These are phyloP conservation scores for Monosporascus sp. DNA, from an alignment of 2,329 filamentous ascomycete species.

Conservation along the genomic window DNA sequence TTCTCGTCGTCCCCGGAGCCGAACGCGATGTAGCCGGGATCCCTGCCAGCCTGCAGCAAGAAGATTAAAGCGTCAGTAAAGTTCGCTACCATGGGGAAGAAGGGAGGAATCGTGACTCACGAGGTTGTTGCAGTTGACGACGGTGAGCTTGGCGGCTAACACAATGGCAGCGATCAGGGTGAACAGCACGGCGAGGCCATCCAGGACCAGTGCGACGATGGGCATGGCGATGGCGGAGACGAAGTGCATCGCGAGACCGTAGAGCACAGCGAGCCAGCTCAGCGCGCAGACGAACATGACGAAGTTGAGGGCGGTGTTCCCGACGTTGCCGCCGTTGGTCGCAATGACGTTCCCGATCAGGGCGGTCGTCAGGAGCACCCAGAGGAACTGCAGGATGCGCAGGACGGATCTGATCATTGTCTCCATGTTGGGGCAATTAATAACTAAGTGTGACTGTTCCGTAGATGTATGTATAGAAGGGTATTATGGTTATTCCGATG, in stretches of 20 bases:
- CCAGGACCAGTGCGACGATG: constrained; percentile 17
- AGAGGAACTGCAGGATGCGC: constrained; percentile 45
- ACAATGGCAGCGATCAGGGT: constrained; percentile 67
- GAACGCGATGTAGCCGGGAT: constrained; percentile 54
- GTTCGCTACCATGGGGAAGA: constrained; percentile 1
- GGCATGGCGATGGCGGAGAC: constrained; percentile 17
- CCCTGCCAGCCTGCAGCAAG: constrained; percentile 31
- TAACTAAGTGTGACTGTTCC: no score
- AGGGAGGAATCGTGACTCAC: constrained; percentile 33
- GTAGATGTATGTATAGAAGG: no score
- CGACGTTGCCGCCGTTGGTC: constrained; percentile 37
- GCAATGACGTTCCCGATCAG: constrained; percentile 56
- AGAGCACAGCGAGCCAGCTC: constrained; percentile 59
- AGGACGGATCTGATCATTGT: constrained; percentile 38
- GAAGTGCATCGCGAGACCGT: constrained; percentile 19
- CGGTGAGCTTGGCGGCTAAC: constrained; percentile 62
- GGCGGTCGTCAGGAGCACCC: constrained; percentile 47
- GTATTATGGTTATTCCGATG: no score
- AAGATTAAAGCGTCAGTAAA: background rate
- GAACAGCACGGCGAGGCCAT: constrained; percentile 54
- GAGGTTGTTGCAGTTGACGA: constrained; percentile 59
- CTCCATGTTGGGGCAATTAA: constrained; percentile 5
- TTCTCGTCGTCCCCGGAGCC: constrained; percentile 54
- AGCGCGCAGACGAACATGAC: constrained; percentile 66
- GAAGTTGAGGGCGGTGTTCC: constrained; percentile 49